Conservation (phyloP, 2,329 filamentous ascomycete genomes). For the Epichloe brachyelytri region DNA sequence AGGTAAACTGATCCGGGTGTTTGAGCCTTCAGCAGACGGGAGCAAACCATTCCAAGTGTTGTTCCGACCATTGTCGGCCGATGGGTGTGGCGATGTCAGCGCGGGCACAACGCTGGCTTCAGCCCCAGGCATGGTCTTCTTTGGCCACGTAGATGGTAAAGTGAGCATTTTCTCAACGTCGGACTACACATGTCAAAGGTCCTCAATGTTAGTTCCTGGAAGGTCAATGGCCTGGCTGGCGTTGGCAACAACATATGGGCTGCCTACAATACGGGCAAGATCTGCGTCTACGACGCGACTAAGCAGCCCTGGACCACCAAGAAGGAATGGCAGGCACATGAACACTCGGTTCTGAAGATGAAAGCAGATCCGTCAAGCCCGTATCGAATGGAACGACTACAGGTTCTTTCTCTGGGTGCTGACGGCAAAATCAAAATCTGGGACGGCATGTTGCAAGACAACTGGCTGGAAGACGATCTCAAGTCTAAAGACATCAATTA, state of each 20-base stretch:
- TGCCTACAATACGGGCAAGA: constrained; percentile 85
- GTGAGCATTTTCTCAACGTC: constrained; percentile 79
- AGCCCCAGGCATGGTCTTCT: constrained; percentile 67
- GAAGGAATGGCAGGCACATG: constrained; percentile 92
- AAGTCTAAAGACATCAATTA: constrained; percentile 70
- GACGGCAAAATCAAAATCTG: constrained; percentile 77
- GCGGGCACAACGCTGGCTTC: constrained; percentile 65
- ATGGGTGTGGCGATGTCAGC: constrained; percentile 73
- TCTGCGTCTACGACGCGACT: constrained; percentile 81
- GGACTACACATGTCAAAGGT: constrained; percentile 66
- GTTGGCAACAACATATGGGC: constrained; percentile 82
- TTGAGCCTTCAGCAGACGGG: constrained; percentile 56
- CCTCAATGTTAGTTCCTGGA: constrained; percentile 82
- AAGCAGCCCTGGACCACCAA: constrained; percentile 75
- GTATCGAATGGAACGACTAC: constrained; percentile 72
- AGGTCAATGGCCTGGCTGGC: constrained; percentile 77
- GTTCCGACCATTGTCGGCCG: constrained; percentile 54
- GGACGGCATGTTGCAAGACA: constrained; percentile 87
- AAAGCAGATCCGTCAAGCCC: constrained; percentile 67
- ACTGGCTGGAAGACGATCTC: constrained; percentile 90
- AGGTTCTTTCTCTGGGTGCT: constrained; percentile 75
- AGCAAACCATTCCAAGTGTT: constrained; percentile 63
- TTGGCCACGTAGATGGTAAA: constrained; percentile 89
- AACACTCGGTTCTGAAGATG: constrained; percentile 67
- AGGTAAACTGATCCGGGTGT: constrained; percentile 79